Evolutionary conservation across 306 rosid genomes (phyloP), one percentile per base, ranked within the genome.

Genomic region (Cajanus cajan): DNA sequence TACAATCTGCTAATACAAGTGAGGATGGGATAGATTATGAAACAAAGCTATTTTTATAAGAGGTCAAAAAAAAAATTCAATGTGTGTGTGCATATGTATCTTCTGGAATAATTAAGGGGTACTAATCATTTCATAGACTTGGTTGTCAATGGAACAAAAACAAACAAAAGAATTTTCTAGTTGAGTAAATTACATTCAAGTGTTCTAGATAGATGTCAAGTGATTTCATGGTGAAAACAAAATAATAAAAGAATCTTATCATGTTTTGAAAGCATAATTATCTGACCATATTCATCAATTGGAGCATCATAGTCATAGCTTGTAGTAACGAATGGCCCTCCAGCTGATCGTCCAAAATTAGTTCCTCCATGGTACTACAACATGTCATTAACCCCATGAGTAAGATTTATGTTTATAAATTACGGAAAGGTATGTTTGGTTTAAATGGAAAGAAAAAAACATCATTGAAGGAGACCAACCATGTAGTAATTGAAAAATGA

Each of bases 301-400:
- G 98, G 98, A 52, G 98, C 97, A 84, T 94, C 96, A 80, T 94
- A 94, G 76, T 94, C 98, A 67, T 94, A 94, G 77, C 96, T 94
- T 64, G 98, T 88, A 61, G 98, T 90, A 37, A 94, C 79, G 89
- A 94, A 92, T 45, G 98, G 98, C 9, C 98, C 98, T 45, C 98
- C 98, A 79, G 98, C 95, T 34, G 97, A 87, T 78, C 98, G 90
- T 79, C 98, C 98, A 15, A 94, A 94, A 83, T 94, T 94, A 62
- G 98, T 94, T 87, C 98, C 98, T 86, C 98, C 98, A 62, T 94
- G 97, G 79, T 94, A 94, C 98, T 94, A 83, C 65, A 74, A 88
- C 54, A 74, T 68, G 71, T 68, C 81, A 79, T 13, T 76, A 54
- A 83, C 2, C 82, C 66, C 55, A 50, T 21, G 40, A 80, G 64